Base-by-base conservation (phyloP, 495 filamentous ascomycete genomes). In the Cladorrhinum samala region DNA sequence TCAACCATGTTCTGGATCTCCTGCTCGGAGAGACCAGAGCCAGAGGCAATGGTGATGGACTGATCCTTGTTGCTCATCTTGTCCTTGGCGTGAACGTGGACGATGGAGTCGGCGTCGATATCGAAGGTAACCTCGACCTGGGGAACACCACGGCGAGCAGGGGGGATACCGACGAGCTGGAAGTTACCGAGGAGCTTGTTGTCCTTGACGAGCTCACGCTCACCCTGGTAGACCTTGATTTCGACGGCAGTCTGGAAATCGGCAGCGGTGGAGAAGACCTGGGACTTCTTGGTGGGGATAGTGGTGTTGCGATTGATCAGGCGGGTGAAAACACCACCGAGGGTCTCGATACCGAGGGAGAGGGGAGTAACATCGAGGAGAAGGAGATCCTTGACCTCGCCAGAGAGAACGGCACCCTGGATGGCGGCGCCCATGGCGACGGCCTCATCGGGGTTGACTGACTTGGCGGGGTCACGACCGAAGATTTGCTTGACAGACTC, bases 221-320 rank as follows among this genome's bases (percentile, higher is more conserved):
- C 93, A 78, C 93, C 93, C 83, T 98, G 93, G 88, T 84, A 97
- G 52, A 98, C 94, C 86, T 98, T 98, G 82, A 98, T 98, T 81
- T 98, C 93, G 71, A 98, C 93, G 62, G 93, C 93, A 55, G 88
- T 95, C 82, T 98, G 93, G 88, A 95, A 96, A 69, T 98, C 93
- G 63, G 93, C 93, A 49, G 93, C 93, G 44, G 93, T 98, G 49
- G 93, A 96, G 83, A 98, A 98, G 59, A 90, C 82, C 78, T 97
- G 93, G 30, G 91, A 96, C 78, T 98, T 98, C 85, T 97, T 98
- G 74, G 93, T 97, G 49, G 93, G 93, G 72, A 98, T 98, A 60
- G 93, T 98, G 66, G 93, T 98, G 83, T 98, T 98, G 60, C 93
- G 91, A 84, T 95, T 97, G 81, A 98, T 98, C 71, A 98, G 72